Evolutionary conservation across 2,329 filamentous ascomycete genomes (phyloP).

Genomic region (Colletotrichum gigasporum): DNA sequence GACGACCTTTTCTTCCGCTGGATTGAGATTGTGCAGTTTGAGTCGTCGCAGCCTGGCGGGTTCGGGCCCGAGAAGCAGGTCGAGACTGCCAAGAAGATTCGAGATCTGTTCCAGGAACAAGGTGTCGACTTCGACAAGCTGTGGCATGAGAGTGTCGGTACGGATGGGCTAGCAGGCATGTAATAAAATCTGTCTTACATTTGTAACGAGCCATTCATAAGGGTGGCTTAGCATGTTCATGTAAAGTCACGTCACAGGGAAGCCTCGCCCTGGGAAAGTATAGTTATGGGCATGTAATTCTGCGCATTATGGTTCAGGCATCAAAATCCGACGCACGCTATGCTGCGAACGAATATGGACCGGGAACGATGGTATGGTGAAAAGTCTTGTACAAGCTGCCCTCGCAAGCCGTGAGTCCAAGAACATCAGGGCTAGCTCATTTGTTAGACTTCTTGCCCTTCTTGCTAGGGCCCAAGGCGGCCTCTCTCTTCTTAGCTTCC

Average conservation of each 20-base stretch:
- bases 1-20: slow-evolving; percentile 91
- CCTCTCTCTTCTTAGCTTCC: slow-evolving; percentile 65
- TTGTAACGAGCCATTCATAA: neutral
- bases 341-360: slow-evolving; percentile 4
- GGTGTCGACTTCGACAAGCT: slow-evolving; percentile 86
- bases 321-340: neutral
- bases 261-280: neutral
- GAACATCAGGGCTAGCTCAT: neutral
- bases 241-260: neutral
- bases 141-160: slow-evolving; percentile 71
- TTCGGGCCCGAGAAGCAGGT: slow-evolving; percentile 81
- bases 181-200: neutral
- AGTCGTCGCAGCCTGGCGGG: slow-evolving; percentile 80
- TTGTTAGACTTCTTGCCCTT: slow-evolving; percentile 52
- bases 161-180: slow-evolving; percentile 42
- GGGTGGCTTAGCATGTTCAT: neutral
- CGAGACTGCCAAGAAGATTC: slow-evolving; percentile 77
- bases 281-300: slow-evolving; percentile 4
- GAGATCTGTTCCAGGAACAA: slow-evolving; percentile 77
- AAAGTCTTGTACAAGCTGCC: neutral
- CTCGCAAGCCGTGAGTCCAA: neutral
- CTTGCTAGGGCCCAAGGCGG: slow-evolving; percentile 57
- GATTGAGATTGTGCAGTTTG: slow-evolving; percentile 92
- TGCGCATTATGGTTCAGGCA: slow-evolving; percentile 5
- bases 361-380: slow-evolving; percentile 12